Evolutionary conservation across 768 basidiomycete species (phyloP).

Genomic region (Russula foetens): DNA sequence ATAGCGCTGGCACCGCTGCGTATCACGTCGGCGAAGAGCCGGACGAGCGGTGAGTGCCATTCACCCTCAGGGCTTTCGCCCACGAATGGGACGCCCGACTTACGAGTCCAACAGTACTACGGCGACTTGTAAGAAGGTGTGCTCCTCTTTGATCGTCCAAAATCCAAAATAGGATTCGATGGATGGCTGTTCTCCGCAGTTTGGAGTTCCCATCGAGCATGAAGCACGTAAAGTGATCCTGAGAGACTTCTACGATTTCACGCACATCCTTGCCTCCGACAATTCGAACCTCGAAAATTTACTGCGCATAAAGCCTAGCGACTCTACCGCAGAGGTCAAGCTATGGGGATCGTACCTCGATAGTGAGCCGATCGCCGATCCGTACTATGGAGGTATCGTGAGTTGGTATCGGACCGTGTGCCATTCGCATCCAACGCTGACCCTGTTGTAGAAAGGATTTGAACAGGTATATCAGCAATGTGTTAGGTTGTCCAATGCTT

Average conservation of each 20-base stretch:
- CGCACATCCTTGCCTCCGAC: slow-evolving; percentile 84
- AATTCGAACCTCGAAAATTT: slow-evolving; percentile 62
- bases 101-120: slow-evolving; percentile 44
- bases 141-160: neutral
- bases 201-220: slow-evolving; percentile 63
- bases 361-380: slow-evolving; percentile 66
- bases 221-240: slow-evolving; percentile 53
- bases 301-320: slow-evolving; percentile 37
- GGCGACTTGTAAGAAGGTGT: slow-evolving; percentile 61
- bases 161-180: neutral
- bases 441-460: slow-evolving; percentile 49
- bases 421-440: neutral
- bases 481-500: slow-evolving; percentile 62
- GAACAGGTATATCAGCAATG: slow-evolving; percentile 77
- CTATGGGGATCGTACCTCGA: slow-evolving; percentile 81
- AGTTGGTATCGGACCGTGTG: slow-evolving; percentile 22
- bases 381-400: slow-evolving; percentile 71
- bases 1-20: slow-evolving; percentile 78
- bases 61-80: neutral
- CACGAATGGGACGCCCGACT: neutral
- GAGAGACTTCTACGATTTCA: slow-evolving; percentile 66
- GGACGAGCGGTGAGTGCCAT: slow-evolving; percentile 56
- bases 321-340: slow-evolving; percentile 54
- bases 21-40: slow-evolving; percentile 83
- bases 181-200: slow-evolving; percentile 32